These are phyloP conservation scores for Marchantia polymorpha DNA, from an alignment of 225 moss, liverwort and hornwort genomes.

Conservation along the genomic window DNA sequence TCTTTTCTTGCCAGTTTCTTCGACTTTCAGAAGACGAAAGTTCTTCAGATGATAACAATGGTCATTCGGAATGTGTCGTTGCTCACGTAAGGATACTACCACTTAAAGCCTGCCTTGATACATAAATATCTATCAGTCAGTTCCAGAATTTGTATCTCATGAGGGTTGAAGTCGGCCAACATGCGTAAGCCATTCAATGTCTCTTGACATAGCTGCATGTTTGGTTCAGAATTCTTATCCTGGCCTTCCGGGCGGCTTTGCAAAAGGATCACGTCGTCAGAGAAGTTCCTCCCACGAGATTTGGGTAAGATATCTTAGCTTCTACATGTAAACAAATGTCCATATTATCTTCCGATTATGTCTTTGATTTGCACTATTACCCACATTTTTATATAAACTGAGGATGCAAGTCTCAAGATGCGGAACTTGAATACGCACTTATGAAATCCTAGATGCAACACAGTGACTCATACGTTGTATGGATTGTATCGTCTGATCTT, in stretches of 20 bases:
- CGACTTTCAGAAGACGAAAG: conserved; percentile 91
- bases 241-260: conserved; percentile 53
- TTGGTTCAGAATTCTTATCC: conserved; percentile 59
- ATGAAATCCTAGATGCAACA: not conserved
- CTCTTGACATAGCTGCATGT: not conserved
- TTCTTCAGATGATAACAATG: conserved; percentile 80
- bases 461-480: not conserved
- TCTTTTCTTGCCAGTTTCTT: conserved; percentile 60
- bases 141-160: not conserved
- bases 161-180: not conserved
- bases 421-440: no score
- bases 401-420: no score
- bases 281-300: conserved; percentile 54
- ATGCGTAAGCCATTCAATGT: not conserved
- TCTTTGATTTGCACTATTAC: no score
- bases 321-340: not conserved
- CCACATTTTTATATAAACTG: no score
- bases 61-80: conserved; percentile 89
- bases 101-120: not conserved
- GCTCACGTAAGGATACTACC: conserved; percentile 52
- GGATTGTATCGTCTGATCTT: not conserved
- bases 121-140: not conserved
- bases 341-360: not conserved
- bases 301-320: conserved; percentile 26
- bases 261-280: conserved; percentile 47